These are phyloP conservation scores for Phytopythium chamaehyphon DNA, from an alignment of 352 stramenopile genomes.

Conservation along the genomic window DNA sequence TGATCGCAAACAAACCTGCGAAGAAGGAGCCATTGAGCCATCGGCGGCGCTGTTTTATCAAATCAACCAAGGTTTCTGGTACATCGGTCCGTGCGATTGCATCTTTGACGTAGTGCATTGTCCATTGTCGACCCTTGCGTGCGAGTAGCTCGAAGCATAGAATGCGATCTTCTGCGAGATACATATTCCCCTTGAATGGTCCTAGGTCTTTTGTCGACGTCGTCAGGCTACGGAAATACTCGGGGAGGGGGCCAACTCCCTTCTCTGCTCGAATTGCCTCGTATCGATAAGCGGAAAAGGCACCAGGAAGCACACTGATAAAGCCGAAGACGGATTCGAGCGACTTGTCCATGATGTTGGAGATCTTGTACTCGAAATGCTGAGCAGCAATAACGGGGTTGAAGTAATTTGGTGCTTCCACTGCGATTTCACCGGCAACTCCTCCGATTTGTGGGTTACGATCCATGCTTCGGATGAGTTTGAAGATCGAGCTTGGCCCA, in stretches of 20 bases:
- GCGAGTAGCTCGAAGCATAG: slow-evolving; percentile 60
- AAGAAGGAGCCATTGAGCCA: slow-evolving; percentile 72
- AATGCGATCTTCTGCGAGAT: slow-evolving; percentile 61
- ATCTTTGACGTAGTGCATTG: slow-evolving; percentile 52
- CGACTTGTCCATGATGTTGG: slow-evolving; percentile 53
- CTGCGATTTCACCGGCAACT: slow-evolving; percentile 39
- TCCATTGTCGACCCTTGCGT: slow-evolving; percentile 30
- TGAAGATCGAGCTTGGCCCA: slow-evolving; percentile 30
- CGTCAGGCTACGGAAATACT: slow-evolving; percentile 48
- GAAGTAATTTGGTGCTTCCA: slow-evolving; percentile 41
- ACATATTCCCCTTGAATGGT: slow-evolving; percentile 70
- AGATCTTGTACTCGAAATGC: slow-evolving; percentile 59
- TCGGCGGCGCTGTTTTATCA: slow-evolving; percentile 58
- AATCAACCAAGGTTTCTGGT: slow-evolving; percentile 40
- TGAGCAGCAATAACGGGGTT: slow-evolving; percentile 39
- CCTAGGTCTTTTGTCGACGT: slow-evolving; percentile 37
- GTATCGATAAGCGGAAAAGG: slow-evolving; percentile 51
- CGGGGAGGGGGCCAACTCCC: slow-evolving; percentile 31
- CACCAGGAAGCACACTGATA: slow-evolving; percentile 37
- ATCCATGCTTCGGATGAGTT: slow-evolving; percentile 44
- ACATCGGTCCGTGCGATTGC: slow-evolving; percentile 45
- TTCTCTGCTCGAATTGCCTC: slow-evolving; percentile 48
- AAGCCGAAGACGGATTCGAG: slow-evolving; percentile 50
- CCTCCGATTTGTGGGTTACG: slow-evolving; percentile 45
- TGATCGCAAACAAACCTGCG: slow-evolving; percentile 48